Evolutionary conservation across 306 rosid species (phyloP), one percentile per base, ranked within the genome.

Genomic region (Quillaja saponaria): DNA sequence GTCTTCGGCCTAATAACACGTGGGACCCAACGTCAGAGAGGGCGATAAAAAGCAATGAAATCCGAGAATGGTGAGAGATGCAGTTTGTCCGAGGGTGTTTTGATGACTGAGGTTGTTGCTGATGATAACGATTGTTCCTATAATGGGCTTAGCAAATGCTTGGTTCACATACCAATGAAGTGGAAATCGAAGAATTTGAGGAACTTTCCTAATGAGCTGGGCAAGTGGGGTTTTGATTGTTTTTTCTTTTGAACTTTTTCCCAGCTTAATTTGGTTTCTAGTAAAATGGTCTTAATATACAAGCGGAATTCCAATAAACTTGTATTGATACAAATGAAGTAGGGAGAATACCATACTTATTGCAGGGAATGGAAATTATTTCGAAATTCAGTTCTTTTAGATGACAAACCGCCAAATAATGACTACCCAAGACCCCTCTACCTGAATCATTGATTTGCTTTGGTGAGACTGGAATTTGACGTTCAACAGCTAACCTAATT

Each of bases 11-110:
- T 15, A 95, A 89, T 66, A 81, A 80, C 67, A 77, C 95, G 20
- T 87, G 97, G 95, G 99, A 92, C 78, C 99, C 96, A 25, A 92
- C 99, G 0, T 92, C 96, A 6, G 86, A 85, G 72, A 83, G 85
- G 12, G 95, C 85, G 5, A 89, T n/a, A 84, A 82, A 92, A 89
- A 86, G 73, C 56, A 4, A 49, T 76, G 67, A 85, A 77, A 61
- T 40, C 73, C 13, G 80, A 72, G 33, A 64, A 60, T 0, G 76
- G 35, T 3, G 82, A 76, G 46, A 72, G 59, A 21, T 14, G 52
- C 8, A 51, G 5, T 21, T 55, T 21, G 3, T n/a, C 60, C 8
- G 75, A 61, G 39, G 85, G 71, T 6, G 83, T 87, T 3, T 85
- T 92, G 91, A 87, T 85, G 91, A 87, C 94, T 38, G 97, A 86